Conservation (phyloP, 2,329 filamentous ascomycete species). For the Pestalotiopsis sp. region DNA sequence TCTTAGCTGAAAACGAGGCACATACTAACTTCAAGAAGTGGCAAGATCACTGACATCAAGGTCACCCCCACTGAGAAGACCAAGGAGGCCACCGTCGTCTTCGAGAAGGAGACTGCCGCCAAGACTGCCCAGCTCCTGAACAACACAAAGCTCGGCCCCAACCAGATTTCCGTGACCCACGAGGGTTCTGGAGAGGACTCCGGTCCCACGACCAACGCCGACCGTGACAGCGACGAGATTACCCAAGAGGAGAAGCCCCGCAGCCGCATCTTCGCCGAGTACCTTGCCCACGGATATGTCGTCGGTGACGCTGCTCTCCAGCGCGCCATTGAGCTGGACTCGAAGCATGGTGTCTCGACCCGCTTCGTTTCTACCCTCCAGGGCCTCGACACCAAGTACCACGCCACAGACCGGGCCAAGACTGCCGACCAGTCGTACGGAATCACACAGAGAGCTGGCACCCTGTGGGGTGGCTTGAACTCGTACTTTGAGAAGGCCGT, state of each 20-base stretch:
- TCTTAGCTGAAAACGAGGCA: neutral
- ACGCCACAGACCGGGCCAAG: slow-evolving; percentile 84
- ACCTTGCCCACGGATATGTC: slow-evolving; percentile 91
- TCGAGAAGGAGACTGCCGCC: slow-evolving; percentile 94
- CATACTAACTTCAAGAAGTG: slow-evolving; percentile 50
- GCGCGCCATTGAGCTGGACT: slow-evolving; percentile 83
- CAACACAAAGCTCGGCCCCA: slow-evolving; percentile 89
- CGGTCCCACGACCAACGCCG: slow-evolving; percentile 53
- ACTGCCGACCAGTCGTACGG: slow-evolving; percentile 84
- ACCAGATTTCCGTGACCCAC: slow-evolving; percentile 76
- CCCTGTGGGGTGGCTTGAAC: slow-evolving; percentile 64
- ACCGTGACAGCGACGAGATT: slow-evolving; percentile 68
- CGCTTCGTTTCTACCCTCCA: slow-evolving; percentile 78
- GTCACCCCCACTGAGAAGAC: slow-evolving; percentile 67
- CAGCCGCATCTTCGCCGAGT: slow-evolving; percentile 90
- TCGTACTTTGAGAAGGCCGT: slow-evolving; percentile 93
- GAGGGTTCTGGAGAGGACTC: slow-evolving; percentile 66
- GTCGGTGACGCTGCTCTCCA: slow-evolving; percentile 76
- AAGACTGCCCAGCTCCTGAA: slow-evolving; percentile 97
- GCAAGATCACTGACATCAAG: slow-evolving; percentile 86
- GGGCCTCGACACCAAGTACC: slow-evolving; percentile 81
- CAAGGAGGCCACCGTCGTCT: slow-evolving; percentile 89
- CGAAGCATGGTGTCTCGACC: slow-evolving; percentile 81
- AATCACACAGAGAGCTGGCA: slow-evolving; percentile 72
- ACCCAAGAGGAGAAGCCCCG: slow-evolving; percentile 97